Base-by-base conservation (phyloP, 305 asterid species). In the Petunia hybrid region DNA sequence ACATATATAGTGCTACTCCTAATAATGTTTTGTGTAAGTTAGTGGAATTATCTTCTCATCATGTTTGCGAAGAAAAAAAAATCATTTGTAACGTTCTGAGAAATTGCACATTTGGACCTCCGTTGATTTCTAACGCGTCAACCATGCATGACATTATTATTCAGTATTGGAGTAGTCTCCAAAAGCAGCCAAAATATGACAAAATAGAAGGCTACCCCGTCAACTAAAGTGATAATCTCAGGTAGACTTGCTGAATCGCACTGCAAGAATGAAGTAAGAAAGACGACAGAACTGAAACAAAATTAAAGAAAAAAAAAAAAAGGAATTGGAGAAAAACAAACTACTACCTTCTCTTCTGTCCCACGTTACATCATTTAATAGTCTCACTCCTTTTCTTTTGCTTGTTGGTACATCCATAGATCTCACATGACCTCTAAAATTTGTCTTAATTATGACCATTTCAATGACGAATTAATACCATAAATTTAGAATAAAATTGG, bases 351-450 rank as follows among this genome's bases (percentile, higher is more conserved):
- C 56, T 14, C 56, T 16, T 4, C 40, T 42, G 78, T 22, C 78
- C 14, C 78, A 71, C 63, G 62, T 73, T 73, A 35, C 36, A 73
- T 36, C 46, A 73, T 73, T 73, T 35, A 73, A 73, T 73, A 46
- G 36, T 51, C 31, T 73, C 78, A 35, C 46, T 73, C 63, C 7
- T 51, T 73, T 57, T 73, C 61, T 6, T 73, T 55, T 48, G 43
- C 63, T 40, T 48, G 14, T 13, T 73, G 61, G 63, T 36, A 51
- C 78, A 31, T 70, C 77, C 60, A 70, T 46, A 70, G 22, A 51
- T 51, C 78, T 73, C 78, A 51, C 78, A 48, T 73, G 78, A 73
- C 46, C 43, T 73, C 36, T 48, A 3, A 71, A 70, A 73, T 22
- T 8, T 5, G 9, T 31, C 31, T 51, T 35, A 65, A 39, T 22